These are phyloP conservation scores for Pseudogymnoascus sp. DNA, from an alignment of 2,329 filamentous ascomycete species.

Conservation along the genomic window DNA sequence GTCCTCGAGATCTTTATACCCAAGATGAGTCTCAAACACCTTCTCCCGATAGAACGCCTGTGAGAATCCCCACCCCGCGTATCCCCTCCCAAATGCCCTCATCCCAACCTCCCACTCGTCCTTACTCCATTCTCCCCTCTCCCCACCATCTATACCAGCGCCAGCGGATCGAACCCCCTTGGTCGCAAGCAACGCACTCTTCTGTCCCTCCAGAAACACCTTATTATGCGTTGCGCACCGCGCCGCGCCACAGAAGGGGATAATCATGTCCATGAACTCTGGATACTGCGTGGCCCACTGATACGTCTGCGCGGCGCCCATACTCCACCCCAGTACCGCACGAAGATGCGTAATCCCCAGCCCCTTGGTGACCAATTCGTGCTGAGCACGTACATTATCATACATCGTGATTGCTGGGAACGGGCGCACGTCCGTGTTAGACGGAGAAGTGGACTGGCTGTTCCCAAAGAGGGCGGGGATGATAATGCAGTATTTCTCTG, in stretches of 20 bases:
- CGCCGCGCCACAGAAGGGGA: conserved; percentile 59
- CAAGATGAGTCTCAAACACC: conserved; percentile 56
- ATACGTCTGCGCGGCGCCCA: conserved; percentile 60
- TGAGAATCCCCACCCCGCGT: conserved; percentile 75
- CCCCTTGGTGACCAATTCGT: conserved; percentile 56
- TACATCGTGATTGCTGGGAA: conserved; percentile 58
- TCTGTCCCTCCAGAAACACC: conserved; percentile 59
- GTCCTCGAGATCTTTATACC: conserved; percentile 60
- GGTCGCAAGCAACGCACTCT: conserved; percentile 48
- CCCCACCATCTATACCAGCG: conserved; percentile 29
- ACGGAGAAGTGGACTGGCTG: conserved; percentile 58
- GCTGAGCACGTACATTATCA: conserved; percentile 61
- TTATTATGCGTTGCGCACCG: conserved; percentile 59
- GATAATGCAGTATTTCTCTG: conserved; percentile 59
- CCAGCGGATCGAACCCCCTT: conserved; percentile 45
- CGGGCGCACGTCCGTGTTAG: conserved; percentile 47
- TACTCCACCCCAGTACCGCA: conserved; percentile 61
- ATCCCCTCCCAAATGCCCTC: conserved; percentile 65
- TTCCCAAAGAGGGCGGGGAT: conserved; percentile 63
- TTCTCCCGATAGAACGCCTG: conserved; percentile 70
- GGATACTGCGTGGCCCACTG: conserved; percentile 42
- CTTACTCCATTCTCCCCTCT: conserved; percentile 41
- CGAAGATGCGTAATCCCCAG: conserved; percentile 51
- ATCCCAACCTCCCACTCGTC: conserved; percentile 49
- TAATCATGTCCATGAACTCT: conserved; percentile 55